Evolutionary conservation across 2,329 filamentous ascomycete genomes (phyloP).

Genomic region (Talaromyces sp.): DNA sequence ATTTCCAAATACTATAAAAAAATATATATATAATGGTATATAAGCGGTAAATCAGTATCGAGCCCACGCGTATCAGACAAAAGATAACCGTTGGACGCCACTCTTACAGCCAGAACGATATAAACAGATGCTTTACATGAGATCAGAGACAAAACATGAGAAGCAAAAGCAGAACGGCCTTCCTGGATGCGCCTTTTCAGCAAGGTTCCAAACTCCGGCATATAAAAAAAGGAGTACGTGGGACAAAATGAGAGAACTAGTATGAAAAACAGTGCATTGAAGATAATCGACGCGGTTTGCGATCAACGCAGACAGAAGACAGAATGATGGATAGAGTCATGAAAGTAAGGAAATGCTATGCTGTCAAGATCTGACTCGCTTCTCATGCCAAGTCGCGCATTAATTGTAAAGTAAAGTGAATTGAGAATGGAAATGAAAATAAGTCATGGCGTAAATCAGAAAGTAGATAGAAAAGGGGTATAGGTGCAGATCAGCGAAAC

Average conservation of each 20-base stretch:
- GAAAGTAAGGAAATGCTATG: constrained; percentile 11
- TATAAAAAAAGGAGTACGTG: not conserved
- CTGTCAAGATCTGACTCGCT: constrained; percentile 1
- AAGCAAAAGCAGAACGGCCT: not conserved
- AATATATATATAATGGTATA: constrained; percentile 2
- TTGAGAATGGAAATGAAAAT: not conserved
- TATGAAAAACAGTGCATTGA: not conserved
- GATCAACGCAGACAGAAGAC: constrained; percentile 5
- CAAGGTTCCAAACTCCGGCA: not conserved
- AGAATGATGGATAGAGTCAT: not conserved
- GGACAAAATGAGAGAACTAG: not conserved
- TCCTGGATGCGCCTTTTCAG: constrained; percentile 3
- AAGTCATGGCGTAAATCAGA: not conserved
- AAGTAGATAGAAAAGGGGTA: constrained; percentile 19
- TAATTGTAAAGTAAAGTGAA: not conserved
- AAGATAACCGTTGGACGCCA: not conserved
- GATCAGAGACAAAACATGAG: not conserved
- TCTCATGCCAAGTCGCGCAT: constrained; percentile 7
- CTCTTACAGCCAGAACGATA: not conserved
- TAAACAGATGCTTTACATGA: not conserved
- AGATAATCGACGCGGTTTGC: not conserved
- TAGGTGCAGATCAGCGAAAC: constrained; percentile 16
- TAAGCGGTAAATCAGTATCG: not conserved
- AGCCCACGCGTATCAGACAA: not conserved
- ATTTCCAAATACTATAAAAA: not conserved